phyloP scores from a whole-genome alignment of 2,329 filamentous ascomycete species.

The Diaporthe citriasiana region DNA sequence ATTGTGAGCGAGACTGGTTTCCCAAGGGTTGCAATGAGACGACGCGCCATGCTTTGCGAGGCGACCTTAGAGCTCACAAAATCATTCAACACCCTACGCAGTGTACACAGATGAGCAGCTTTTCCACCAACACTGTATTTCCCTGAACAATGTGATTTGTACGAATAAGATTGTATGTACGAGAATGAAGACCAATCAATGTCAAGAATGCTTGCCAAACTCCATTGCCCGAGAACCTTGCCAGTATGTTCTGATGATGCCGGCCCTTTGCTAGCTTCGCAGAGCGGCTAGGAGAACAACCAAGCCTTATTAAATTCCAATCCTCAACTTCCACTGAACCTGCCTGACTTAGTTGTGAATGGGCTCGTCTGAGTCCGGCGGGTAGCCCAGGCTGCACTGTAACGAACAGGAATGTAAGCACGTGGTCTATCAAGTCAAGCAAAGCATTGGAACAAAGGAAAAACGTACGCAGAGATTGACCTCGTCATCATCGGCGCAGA shows the following conservation, averaged over 20 bases:
- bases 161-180: background rate
- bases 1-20: too few relatives aligned
- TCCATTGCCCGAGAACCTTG: background rate
- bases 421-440: too few relatives aligned
- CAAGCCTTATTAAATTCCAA: too few relatives aligned
- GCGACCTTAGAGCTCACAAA: too few relatives aligned
- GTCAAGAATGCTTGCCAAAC: background rate
- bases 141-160: background rate
- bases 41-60: too few relatives aligned
- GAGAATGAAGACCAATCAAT: background rate
- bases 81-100: too few relatives aligned
- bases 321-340: too few relatives aligned
- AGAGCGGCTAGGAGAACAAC: background rate
- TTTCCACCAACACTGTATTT: too few relatives aligned
- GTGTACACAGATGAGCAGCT: too few relatives aligned
- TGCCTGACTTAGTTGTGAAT: background rate
- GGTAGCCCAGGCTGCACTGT: conserved; percentile 19
- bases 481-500: background rate
- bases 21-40: too few relatives aligned
- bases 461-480: conserved; percentile 1
- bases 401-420: background rate
- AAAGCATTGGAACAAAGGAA: fast-evolving
- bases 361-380: background rate
- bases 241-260: background rate
- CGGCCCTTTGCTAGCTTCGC: background rate